Evolutionary conservation across 805 yeast genomes (phyloP), one percentile per base, ranked within the genome.

Genomic region (Candida quercuum): DNA sequence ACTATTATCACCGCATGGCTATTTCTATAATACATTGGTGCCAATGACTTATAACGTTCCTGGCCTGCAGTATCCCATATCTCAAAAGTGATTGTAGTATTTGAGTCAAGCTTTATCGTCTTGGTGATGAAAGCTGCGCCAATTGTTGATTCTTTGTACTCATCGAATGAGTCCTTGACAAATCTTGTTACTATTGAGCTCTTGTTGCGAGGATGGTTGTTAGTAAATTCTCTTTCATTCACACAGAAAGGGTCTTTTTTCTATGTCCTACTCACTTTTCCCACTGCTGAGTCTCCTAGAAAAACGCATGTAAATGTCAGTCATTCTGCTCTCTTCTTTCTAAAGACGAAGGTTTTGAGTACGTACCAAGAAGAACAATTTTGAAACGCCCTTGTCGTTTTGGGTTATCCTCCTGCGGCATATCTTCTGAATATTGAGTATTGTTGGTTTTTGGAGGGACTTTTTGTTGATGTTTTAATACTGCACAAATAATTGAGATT

Each of bases 121-220:
- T 88, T 94, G 14, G 97, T 86, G 28, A 93, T 72, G 60, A 91
- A 93, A 0, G 98, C 99, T 4, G 99, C 99, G n/a, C 99, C 99
- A 38, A 93, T 93, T 2, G 99, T 93, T 30, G 95, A 85, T 48
- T 94, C 86, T 41, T 91, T 75, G 47, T 76, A 75, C 22, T 76
- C 81, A 47, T 86, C 93, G 57, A 91, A 93, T 0, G 77, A 62
- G 49, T 78, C 73, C 44, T 74, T 74, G 19, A 76, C 89, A 51
- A 89, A 87, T 36, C 97, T 66, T 47, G 84, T 84, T 1, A 87
- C 88, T 9, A 91, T 71, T 1, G 96, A 87, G 6, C 82, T 33
- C 85, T 86, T 13, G 13, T 20, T 20, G 25, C 11, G 15, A n/a
- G 16, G n/a, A 15, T 25, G n/a, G 18, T 18, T n/a, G 19, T 29